Percentiles rank a stretch among this genome's conserved stretches.
These are phyloP conservation scores for Trichocladium uniseriatum DNA, from an alignment of 495 filamentous ascomycete genomes.

Conservation along the genomic window DNA sequence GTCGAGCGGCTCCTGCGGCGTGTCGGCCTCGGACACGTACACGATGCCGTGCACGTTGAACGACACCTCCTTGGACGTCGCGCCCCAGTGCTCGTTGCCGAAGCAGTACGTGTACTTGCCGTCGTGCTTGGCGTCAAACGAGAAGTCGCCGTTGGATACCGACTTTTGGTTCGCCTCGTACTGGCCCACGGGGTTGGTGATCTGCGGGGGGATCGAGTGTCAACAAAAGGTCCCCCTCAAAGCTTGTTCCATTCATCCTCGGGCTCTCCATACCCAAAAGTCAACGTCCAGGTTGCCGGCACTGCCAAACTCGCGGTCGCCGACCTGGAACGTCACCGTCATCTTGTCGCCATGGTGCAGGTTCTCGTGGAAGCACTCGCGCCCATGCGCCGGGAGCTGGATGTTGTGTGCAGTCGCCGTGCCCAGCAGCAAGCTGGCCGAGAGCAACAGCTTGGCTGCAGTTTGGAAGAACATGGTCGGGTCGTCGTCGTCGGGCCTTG, in stretches of 20 bases:
- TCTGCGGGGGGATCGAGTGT: conserved; percentile 41
- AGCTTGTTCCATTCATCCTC: too few species aligned
- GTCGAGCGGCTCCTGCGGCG: conserved; percentile 80
- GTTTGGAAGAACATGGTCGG: conserved; percentile 26
- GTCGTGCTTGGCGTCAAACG: conserved; percentile 75
- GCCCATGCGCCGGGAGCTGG: conserved; percentile 77
- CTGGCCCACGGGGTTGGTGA: conserved; percentile 66
- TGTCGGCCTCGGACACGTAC: conserved; percentile 84
- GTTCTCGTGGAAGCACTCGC: conserved; percentile 94
- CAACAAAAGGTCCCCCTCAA: too few species aligned
- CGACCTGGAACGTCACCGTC: conserved; percentile 98
- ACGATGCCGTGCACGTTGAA: conserved; percentile 99
- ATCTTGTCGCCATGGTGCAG: conserved; percentile 93
- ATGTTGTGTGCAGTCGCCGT: conserved; percentile 79
- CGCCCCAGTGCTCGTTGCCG: conserved; percentile 93
- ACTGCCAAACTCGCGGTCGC: conserved; percentile 89
- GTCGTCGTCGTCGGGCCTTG: background rate
- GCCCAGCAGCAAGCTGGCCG: conserved; percentile 53
- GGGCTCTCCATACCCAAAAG: conserved; percentile 69
- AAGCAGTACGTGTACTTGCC: conserved; percentile 96
- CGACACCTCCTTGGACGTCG: conserved; percentile 88
- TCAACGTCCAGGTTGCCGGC: conserved; percentile 94
- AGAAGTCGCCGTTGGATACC: conserved; percentile 83
- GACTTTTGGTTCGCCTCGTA: conserved; percentile 70
- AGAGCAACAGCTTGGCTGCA: conserved; percentile 50